Base-by-base conservation (phyloP, 192 early-diverging fungal genomes). In the Funneliformis mosseae region DNA sequence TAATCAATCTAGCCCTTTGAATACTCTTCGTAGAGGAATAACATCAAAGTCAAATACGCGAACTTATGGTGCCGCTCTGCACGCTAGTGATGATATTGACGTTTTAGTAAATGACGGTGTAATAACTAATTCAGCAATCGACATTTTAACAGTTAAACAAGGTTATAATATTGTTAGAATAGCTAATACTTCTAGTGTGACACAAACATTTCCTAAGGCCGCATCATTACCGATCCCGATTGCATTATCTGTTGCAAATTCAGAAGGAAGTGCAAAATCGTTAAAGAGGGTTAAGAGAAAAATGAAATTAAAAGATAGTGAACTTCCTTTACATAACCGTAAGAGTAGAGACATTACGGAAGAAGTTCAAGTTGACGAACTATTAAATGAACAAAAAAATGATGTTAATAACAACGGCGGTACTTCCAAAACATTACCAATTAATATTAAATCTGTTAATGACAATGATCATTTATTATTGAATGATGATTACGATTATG, bases 251-350 rank as follows among this genome's bases (percentile, higher is more conserved):
- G 39, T 11, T 39, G 39, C 11, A 42, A 70, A 38, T 33, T 70
- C 70, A 18, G 70, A 12, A 41, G n/a, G 42, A 72, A 72, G 42
- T n/a, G 70, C 21, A 4, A 27, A 39, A 46, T 72, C 39, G 10
- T 72, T 72, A 23, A 41, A 46, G 6, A 46, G 43, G 25, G 45
- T 25, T 45, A 72, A 72, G 18, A 72, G 43, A 8, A 72, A 72
- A 21, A 46, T 41, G 43, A 41, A 46, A 46, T n/a, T n/a, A 72
- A 7, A 42, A 45, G 16, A 45, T 23, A 42, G 28, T 21, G 70
- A 42, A 23, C 10, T 72, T n/a, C 70, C 70, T 39, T 72, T 72
- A 7, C 70, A 72, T n/a, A 72, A 46, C n/a, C 70, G 5, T 72
- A 72, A 46, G 21, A 46, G 21, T 72, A 55, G 16, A 21, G 21